Evolutionary conservation across 2,329 filamentous ascomycete genomes (phyloP), one percentile per base, ranked within the genome.

Genomic region (Nemania abortiva): DNA sequence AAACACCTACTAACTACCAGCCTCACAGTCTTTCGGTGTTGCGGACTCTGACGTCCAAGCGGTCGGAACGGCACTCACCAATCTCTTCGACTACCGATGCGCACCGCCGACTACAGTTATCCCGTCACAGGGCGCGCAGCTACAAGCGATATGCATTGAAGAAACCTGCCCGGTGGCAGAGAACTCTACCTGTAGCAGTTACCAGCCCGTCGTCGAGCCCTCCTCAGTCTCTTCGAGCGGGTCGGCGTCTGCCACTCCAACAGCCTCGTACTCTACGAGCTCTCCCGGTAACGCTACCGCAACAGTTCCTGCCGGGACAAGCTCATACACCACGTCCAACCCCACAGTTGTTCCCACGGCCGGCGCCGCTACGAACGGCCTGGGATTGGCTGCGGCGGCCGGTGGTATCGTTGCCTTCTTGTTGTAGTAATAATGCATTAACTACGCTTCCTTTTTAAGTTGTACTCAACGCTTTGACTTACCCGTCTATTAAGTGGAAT

Each of bases 131-230:
- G 81, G 81, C 6, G 68, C 81, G 10, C 81, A 86, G 73, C 79
- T 87, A 24, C 86, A 90, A 78, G 81, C 84, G 63, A 88, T 90
- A 71, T 90, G 88, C 80, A 84, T 84, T 72, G 83, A 82, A 47
- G 79, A 80, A n/a, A 76, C 78, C 47, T 90, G 87, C 77, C 84
- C 84, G 1, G 58, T 85, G 13, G 81, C 85, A 15, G 71, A 78
- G 6, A 82, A 85, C 59, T 77, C 83, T 6, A 81, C 80, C 6
- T 90, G 88, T 74, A 73, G 74, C 20, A 73, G 76, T n/a, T 88
- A 88, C 73, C 77, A 77, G 3, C 52, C 76, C 15, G 78, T 74
- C 2, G 37, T 77, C 6, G 75, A 70, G 65, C 75, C 75, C 31
- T 58, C 49, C n/a, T 39, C 63, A 6, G 66, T 53, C 60, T 52